Base-by-base conservation (phyloP, 495 filamentous ascomycete genomes). In the Aspergillus bridgeri region DNA sequence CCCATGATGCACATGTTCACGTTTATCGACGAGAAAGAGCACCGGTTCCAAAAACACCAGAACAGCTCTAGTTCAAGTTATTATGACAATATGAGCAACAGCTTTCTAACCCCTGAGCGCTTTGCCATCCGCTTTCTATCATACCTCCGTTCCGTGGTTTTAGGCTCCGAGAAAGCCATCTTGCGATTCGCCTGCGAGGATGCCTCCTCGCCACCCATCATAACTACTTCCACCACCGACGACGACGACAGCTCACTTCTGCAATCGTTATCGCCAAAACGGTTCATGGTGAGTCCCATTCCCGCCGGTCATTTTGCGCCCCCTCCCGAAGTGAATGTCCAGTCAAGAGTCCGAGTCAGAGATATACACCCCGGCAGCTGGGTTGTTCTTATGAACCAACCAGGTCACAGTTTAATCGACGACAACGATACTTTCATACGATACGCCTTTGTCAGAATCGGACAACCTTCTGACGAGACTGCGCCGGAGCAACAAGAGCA, bases 61-160 rank as follows among this genome's bases (percentile, higher is more conserved):
- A 58, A 25, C 18, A 42, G 46, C 51, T 21, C n/a, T 25, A 42
- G 17, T 24, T 47, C 48, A 21, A 58, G 51, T 19, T 22, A 23
- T 47, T 53, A 64, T 54, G 60, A 64, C 44, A 19, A 19, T 29
- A 64, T 60, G 54, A 46, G 42, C 6, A 57, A 57, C 23, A 60
- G 57, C 20, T 15, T 13, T 21, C 38, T 64, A 43, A 38, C 18
- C 54, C 13, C 57, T 24, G 50, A 57, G 54, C 17, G 50, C 61
- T 60, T 60, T 22, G 57, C 61, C 8, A 42, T 60, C 54, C 61
- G 57, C 46, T 64, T 64, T 42, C 45, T 64, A 19, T 20, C 13
- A 48, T 64, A 64, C 50, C 61, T 60, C 52, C 42, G 54, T 6
- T 54, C 61, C 47, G 22, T 64, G 7, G 57, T 38, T n/a, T 54